Evolutionary conservation across 176 grass and related monocot genomes (phyloP).

Genomic region (Chrysopogon serrulatus): DNA sequence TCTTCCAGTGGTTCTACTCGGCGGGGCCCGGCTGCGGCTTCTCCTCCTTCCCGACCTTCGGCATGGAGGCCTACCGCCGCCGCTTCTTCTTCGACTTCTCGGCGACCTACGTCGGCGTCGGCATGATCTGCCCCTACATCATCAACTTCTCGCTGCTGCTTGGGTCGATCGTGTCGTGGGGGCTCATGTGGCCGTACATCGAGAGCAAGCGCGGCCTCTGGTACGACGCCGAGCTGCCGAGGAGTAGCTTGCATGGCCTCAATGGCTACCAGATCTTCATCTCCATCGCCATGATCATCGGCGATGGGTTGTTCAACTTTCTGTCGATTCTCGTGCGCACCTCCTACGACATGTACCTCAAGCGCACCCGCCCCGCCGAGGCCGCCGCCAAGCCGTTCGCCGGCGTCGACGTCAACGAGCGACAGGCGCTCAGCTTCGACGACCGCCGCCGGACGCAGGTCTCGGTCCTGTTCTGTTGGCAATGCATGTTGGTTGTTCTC

Average conservation of each 20-base stretch:
- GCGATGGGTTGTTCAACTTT: slow-evolving; percentile 58
- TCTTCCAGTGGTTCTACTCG: slow-evolving; percentile 69
- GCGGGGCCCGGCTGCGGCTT: slow-evolving; percentile 28
- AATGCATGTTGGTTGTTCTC: too few relatives aligned
- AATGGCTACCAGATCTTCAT: slow-evolving; percentile 74
- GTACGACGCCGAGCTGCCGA: slow-evolving; percentile 32
- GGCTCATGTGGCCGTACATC: slow-evolving; percentile 59
- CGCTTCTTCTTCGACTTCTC: slow-evolving; percentile 76
- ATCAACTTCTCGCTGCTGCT: slow-evolving; percentile 60
- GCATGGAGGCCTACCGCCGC: slow-evolving; percentile 35
- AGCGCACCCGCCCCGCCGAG: background rate
- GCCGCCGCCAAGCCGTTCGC: slow-evolving; percentile 5
- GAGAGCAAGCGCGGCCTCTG: slow-evolving; percentile 44
- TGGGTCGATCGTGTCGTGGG: slow-evolving; percentile 53
- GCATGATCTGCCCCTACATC: slow-evolving; percentile 71
- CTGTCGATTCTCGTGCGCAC: slow-evolving; percentile 32
- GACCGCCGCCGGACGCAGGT: slow-evolving; percentile 22
- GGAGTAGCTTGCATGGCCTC: slow-evolving; percentile 49
- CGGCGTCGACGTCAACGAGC: background rate
- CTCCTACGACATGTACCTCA: slow-evolving; percentile 61
- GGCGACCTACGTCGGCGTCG: slow-evolving; percentile 51
- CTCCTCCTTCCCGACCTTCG: slow-evolving; percentile 51
- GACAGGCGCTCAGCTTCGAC: slow-evolving; percentile 42
- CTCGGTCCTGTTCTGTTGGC: too few relatives aligned
- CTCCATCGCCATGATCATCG: slow-evolving; percentile 71